phyloP scores from a whole-genome alignment of 2,329 filamentous ascomycete genomes.

The Colletotrichum gigasporum region DNA sequence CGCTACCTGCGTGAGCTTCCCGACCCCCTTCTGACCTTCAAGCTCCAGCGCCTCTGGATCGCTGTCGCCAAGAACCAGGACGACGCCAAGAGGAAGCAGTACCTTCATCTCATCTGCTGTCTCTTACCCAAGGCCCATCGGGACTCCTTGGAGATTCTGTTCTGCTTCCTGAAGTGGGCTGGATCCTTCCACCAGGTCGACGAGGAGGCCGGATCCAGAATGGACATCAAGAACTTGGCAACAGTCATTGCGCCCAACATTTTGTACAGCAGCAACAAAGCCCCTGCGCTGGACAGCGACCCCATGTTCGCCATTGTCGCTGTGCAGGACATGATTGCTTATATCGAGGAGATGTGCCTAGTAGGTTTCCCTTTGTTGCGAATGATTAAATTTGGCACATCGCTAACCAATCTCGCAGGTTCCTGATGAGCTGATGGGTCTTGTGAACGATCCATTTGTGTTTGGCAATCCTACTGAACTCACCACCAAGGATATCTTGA shows the following conservation, averaged over 20 bases:
- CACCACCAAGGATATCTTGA: slow-evolving; percentile 96
- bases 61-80: slow-evolving; percentile 89
- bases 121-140: slow-evolving; percentile 91
- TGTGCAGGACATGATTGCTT: slow-evolving; percentile 88
- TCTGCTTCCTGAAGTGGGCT: slow-evolving; percentile 96
- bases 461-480: slow-evolving; percentile 87
- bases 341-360: slow-evolving; percentile 97
- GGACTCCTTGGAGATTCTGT: slow-evolving; percentile 93
- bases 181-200: slow-evolving; percentile 97
- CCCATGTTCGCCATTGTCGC: slow-evolving; percentile 95
- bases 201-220: slow-evolving; percentile 96
- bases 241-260: slow-evolving; percentile 98
- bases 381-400: neutral
- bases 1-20: slow-evolving; percentile 95
- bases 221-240: slow-evolving; percentile 97
- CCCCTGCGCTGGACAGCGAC: slow-evolving; percentile 78
- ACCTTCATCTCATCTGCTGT: slow-evolving; percentile 91
- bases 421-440: slow-evolving; percentile 87
- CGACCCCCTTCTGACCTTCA: slow-evolving; percentile 93
- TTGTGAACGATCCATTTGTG: slow-evolving; percentile 83
- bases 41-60: slow-evolving; percentile 91
- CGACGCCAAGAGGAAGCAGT: slow-evolving; percentile 81
- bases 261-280: slow-evolving; percentile 76
- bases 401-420: slow-evolving; percentile 66
- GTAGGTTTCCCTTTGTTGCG: slow-evolving; percentile 63